A percentile compares a stretch with the other conserved stretches of the same genome.
phyloP scores from a whole-genome alignment of 1,284 basidiomycete genomes.

The Pseudozyma hubeiensis region DNA sequence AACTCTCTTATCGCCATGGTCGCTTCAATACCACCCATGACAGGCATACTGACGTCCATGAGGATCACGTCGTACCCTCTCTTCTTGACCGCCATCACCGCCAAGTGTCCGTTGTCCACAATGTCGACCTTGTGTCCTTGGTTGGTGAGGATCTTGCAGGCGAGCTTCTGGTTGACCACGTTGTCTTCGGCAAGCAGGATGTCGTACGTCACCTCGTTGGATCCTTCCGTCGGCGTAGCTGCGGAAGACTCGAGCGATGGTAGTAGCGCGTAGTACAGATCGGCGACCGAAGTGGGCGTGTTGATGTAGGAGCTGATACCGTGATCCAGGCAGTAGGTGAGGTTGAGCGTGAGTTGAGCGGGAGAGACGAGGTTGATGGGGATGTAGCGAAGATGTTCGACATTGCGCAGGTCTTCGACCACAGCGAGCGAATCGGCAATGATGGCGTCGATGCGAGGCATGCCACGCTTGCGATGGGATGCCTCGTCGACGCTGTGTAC shows the following conservation, averaged over 20 bases:
- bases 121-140: constrained; percentile 96
- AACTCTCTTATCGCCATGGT: constrained; percentile 78
- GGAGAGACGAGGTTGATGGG: constrained; percentile 90
- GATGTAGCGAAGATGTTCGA: constrained; percentile 95
- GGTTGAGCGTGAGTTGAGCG: constrained; percentile 66
- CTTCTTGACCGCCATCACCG: constrained; percentile 87
- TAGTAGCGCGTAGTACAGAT: constrained; percentile 89
- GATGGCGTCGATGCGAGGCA: constrained; percentile 93
- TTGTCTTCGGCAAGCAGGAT: constrained; percentile 99
- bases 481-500: constrained; percentile 83
- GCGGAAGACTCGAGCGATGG: constrained; percentile 94
- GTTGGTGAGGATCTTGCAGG: constrained; percentile 95
- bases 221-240: constrained; percentile 79
- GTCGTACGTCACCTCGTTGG: constrained; percentile 86
- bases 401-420: constrained; percentile 88
- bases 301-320: constrained; percentile 91
- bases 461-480: constrained; percentile 77
- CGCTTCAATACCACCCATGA: constrained; percentile 73
- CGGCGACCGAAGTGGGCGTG: constrained; percentile 87
- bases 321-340: constrained; percentile 81
- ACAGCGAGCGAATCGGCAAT: constrained; percentile 88
- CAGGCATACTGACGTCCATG: constrained; percentile 88
- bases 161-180: constrained; percentile 95
- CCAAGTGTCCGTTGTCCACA: constrained; percentile 94
- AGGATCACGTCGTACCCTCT: constrained; percentile 76